These are phyloP conservation scores for Dendrostoma leiphaemia DNA, from an alignment of 2,329 filamentous ascomycete genomes.

Conservation along the genomic window DNA sequence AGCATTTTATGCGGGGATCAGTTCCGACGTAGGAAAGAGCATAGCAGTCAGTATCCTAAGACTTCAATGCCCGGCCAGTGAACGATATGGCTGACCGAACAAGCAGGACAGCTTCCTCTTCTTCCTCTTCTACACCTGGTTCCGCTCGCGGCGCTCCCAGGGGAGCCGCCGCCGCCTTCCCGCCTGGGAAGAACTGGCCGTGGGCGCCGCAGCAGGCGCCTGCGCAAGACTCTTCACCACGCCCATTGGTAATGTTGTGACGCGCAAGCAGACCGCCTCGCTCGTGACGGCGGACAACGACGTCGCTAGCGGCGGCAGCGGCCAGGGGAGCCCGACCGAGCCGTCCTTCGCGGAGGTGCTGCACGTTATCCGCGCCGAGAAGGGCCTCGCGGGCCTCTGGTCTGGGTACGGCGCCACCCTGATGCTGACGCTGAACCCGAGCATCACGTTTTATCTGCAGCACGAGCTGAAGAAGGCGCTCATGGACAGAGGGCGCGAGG, in stretches of 20 bases:
- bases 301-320: conserved; percentile 25
- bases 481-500: conserved; percentile 44
- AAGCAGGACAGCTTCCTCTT: conserved; percentile 11
- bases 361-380: conserved; percentile 62
- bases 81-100: too few species aligned
- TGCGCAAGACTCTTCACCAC: conserved; percentile 75
- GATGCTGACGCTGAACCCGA: conserved; percentile 80
- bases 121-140: conserved; percentile 72
- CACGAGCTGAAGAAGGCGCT: conserved; percentile 64
- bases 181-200: conserved; percentile 68
- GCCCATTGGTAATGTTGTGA: conserved; percentile 79
- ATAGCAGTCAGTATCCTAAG: too few species aligned
- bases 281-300: conserved; percentile 20
- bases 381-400: conserved; percentile 77
- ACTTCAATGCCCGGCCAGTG: too few species aligned
- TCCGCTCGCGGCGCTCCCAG: conserved; percentile 34
- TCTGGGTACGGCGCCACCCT: conserved; percentile 81
- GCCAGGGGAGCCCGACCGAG: conserved; percentile 28
- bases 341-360: conserved; percentile 54
- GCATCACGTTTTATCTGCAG: conserved; percentile 82
- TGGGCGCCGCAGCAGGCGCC: conserved; percentile 73
- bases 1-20: conserved; percentile 68
- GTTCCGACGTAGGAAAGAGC: conserved; percentile 64
- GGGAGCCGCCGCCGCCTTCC: conserved; percentile 46
- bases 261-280: conserved; percentile 72